Percentiles rank a stretch among this genome's conserved stretches.
Evolutionary conservation across 495 filamentous ascomycete genomes (phyloP).

Genomic region (Parachaetomium inaequale): DNA sequence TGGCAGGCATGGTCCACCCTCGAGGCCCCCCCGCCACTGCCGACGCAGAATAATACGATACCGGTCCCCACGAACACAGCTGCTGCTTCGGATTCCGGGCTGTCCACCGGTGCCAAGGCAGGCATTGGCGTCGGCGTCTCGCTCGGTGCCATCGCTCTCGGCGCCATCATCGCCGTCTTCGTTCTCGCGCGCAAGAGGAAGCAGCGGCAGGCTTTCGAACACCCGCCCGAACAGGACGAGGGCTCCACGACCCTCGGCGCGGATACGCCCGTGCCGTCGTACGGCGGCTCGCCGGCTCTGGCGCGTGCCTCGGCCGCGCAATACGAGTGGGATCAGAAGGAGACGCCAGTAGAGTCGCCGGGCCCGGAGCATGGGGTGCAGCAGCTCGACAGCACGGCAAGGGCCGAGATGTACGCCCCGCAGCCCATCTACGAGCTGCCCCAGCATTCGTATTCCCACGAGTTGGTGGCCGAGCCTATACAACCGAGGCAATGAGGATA

Average conservation of each 20-base stretch:
- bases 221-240: not conserved
- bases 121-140: slow-evolving; percentile 38
- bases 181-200: slow-evolving; percentile 25
- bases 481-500: not conserved
- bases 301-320: not conserved
- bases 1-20: slow-evolving; percentile 25
- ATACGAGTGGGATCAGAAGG: slow-evolving; percentile 26
- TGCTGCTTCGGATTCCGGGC: slow-evolving; percentile 15
- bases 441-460: slow-evolving; percentile 29
- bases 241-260: slow-evolving; percentile 17
- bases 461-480: slow-evolving; percentile 28
- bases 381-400: slow-evolving; percentile 24
- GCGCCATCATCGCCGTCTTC: slow-evolving; percentile 24
- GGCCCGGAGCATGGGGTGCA: not conserved
- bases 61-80: not conserved
- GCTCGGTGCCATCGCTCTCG: slow-evolving; percentile 30
- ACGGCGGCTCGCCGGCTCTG: slow-evolving; percentile 16
- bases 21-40: not conserved
- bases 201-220: slow-evolving; percentile 1
- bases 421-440: slow-evolving; percentile 34
- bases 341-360: not conserved
- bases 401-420: slow-evolving; percentile 26
- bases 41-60: not conserved
- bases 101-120: slow-evolving; percentile 36
- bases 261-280: slow-evolving; percentile 19